Base-by-base conservation (phyloP, 1,139 yeast genomes). In the Hyphopichia fennica region DNA sequence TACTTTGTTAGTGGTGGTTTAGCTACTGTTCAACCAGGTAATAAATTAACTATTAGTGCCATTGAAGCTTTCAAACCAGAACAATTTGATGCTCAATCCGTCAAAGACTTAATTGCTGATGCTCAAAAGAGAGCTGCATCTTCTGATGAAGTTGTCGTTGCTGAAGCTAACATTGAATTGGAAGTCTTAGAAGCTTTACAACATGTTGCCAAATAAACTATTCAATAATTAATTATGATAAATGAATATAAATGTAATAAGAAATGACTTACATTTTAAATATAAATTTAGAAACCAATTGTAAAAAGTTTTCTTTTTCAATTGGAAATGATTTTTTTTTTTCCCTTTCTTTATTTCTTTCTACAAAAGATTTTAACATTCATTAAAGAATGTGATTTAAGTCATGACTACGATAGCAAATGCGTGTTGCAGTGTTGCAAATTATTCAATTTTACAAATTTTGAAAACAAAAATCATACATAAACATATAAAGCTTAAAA, bases 1-100 rank as follows among this genome's bases (percentile, higher is more conserved):
- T 89, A 86, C 72, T 93, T 77, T 72, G 93, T 93, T 54, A 83
- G 96, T 51, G 99, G 99, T 53, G 99, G 99, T 52, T 87, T 93
- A 60, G 99, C 97, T 51, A 84, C 96, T 47, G 96, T 95, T 50
- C 93, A 89, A 67, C 98, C 97, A 69, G 96, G 91, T 60, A 90
- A 96, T 59, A 80, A 85, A 60, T 78, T 95, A 66, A 84, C 89
- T 63, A 85, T 93, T 69, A 87, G 95, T 65, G 95, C 97, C 53
- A 87, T 90, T 58, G 99, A 93, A 77, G 99, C 98, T 35, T 89
- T 83, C 76, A 88, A 95, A 65, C 80, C 95, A 60, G 95, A 90
- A 51, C 85, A 89, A 57, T 89, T 93, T 70, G 89, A 93, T 48
- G 74, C 83, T 40, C 87, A 84, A 55, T 82, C 89, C 56, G 84